These are phyloP conservation scores for Fomitopsis palustris DNA, from an alignment of 1,284 basidiomycete genomes.

Conservation along the genomic window DNA sequence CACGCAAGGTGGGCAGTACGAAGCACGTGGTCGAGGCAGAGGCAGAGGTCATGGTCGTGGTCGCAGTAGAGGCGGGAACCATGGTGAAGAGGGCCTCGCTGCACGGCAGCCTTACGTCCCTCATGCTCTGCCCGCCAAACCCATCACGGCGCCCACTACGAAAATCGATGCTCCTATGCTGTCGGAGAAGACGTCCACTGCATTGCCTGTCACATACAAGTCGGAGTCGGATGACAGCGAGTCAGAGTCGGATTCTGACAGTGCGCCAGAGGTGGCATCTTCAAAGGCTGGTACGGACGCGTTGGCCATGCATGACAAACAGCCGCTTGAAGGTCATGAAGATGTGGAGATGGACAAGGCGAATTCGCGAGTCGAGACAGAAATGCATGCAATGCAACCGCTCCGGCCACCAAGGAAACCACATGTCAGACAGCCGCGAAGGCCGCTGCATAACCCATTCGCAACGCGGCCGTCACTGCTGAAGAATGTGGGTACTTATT, in stretches of 20 bases:
- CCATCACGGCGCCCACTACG: background rate
- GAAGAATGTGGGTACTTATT: constrained; percentile 57
- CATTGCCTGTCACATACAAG: background rate
- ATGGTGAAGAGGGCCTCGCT: background rate
- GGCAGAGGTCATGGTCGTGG: constrained; percentile 34
- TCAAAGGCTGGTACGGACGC: constrained; percentile 43
- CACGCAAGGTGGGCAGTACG: constrained; percentile 22
- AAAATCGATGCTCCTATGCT: background rate
- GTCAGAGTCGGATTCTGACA: constrained; percentile 35
- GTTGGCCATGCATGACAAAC: background rate
- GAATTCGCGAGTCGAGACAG: background rate
- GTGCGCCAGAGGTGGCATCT: constrained; percentile 57
- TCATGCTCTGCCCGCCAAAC: background rate
- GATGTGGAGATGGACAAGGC: constrained; percentile 7
- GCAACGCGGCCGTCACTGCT: constrained; percentile 63
- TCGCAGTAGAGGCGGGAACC: constrained; percentile 26
- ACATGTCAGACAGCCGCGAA: constrained; percentile 47
- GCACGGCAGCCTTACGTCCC: background rate
- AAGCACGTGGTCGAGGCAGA: constrained; percentile 24
- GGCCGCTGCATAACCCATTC: constrained; percentile 64
- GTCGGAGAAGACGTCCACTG: background rate
- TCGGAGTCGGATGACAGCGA: constrained; percentile 6
- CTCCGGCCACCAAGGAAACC: constrained; percentile 24
- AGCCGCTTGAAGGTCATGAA: background rate
- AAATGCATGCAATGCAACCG: background rate